Conservation (phyloP, 805 yeast genomes). For the Candida pseudoglaebosa region DNA sequence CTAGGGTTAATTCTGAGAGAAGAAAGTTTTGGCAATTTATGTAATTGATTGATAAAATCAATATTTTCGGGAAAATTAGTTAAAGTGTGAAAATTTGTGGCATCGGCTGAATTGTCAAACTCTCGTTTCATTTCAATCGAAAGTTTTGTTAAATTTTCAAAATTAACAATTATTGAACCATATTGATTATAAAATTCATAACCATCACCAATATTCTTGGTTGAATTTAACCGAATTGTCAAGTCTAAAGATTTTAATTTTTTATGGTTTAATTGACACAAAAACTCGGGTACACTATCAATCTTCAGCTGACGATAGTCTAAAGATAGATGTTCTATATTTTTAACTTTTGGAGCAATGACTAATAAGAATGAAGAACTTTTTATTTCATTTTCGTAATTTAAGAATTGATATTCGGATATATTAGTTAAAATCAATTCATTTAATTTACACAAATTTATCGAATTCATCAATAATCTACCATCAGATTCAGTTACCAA, state of each 20-base stretch:
- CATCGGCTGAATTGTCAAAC: constrained; percentile 2
- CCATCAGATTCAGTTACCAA: constrained; percentile 22
- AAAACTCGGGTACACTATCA: constrained; percentile 39
- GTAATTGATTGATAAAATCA: constrained; percentile 12
- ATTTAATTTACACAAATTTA: constrained; percentile 18
- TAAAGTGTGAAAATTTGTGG: constrained; percentile 4
- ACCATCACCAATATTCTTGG: constrained; percentile 14
- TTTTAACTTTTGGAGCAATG: constrained; percentile 21
- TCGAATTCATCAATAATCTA: constrained; percentile 11
- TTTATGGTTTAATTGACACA: constrained; percentile 14
- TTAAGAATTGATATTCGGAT: constrained; percentile 27
- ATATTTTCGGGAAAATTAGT: constrained; percentile 1
- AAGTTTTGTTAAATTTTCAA: constrained; percentile 22
- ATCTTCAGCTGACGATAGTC: constrained; percentile 39
- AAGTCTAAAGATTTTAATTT: constrained; percentile 35
- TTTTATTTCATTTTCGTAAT: constrained; percentile 8
- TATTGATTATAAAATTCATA: constrained; percentile 9
- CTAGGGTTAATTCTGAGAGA: constrained; percentile 40
- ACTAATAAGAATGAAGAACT: constrained; percentile 16
- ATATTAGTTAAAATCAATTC: constrained; percentile 30
- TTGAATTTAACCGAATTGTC: constrained; percentile 36
- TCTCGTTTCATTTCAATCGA: constrained; percentile 42
- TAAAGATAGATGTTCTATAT: constrained; percentile 25
- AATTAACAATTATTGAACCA: constrained; percentile 16
- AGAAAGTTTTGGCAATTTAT: constrained; percentile 17